phyloP scores from a whole-genome alignment of 1,139 yeast species.

The Trichomonascaceae sp. region DNA sequence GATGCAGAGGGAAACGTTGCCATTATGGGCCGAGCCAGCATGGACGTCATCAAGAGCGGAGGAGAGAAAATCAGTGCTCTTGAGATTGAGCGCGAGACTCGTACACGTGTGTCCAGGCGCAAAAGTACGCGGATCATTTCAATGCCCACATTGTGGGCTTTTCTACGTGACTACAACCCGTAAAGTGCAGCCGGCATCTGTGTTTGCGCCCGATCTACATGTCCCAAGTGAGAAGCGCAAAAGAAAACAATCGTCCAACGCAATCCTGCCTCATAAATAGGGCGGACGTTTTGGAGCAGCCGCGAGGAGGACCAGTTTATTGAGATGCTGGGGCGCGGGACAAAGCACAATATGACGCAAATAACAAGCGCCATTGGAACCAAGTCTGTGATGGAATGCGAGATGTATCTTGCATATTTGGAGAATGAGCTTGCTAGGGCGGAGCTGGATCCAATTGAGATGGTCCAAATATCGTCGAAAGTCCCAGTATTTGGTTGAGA shows the following conservation, averaged over 20 bases:
- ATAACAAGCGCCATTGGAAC: constrained; percentile 29
- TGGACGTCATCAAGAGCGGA: constrained; percentile 28
- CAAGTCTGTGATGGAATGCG: constrained; percentile 35
- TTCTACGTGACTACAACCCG: too few species aligned
- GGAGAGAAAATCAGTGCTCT: constrained; percentile 28
- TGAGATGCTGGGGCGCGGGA: constrained; percentile 31
- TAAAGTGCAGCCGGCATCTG: too few species aligned
- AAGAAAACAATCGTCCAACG: too few species aligned
- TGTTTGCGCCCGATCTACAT: too few species aligned
- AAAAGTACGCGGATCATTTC: constrained; percentile 8
- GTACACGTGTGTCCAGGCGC: neutral
- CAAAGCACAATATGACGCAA: constrained; percentile 35
- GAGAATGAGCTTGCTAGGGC: too few species aligned
- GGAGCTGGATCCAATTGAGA: too few species aligned
- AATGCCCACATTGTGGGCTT: constrained; percentile 11
- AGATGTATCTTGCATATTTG: too few species aligned
- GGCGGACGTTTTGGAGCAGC: constrained; percentile 29
- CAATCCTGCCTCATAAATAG: neutral
- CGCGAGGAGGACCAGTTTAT: constrained; percentile 33
- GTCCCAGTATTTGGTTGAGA: too few species aligned
- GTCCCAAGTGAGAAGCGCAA: too few species aligned
- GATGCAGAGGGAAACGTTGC: constrained; percentile 19
- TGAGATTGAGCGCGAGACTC: constrained; percentile 28
- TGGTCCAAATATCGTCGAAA: too few species aligned
- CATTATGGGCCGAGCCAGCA: constrained; percentile 26